Percentiles rank a stretch among this genome's conserved stretches.
These are phyloP conservation scores for Dichotomopilus funicola DNA, from an alignment of 2,329 filamentous ascomycete species.

Conservation along the genomic window DNA sequence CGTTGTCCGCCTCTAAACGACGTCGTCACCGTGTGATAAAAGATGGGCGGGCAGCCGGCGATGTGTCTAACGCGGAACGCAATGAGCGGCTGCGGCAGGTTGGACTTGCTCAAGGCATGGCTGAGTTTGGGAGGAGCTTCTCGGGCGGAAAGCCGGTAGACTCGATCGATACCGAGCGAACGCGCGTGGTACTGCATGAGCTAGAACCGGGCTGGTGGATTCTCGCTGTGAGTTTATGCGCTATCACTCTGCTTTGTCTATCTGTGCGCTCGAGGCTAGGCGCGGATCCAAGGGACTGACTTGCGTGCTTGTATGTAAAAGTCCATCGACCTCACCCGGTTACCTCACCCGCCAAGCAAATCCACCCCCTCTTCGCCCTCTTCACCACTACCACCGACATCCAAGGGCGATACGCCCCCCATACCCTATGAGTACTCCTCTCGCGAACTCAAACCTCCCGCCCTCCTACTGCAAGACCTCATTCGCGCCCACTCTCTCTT, in stretches of 20 bases:
- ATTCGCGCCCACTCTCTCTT: slow-evolving; percentile 77
- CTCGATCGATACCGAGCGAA: slow-evolving; percentile 84
- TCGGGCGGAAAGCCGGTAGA: slow-evolving; percentile 70
- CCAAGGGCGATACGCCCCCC: slow-evolving; percentile 27
- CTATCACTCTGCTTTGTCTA: background rate
- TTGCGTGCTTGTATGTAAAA: slow-evolving; percentile 27
- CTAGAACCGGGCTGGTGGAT: slow-evolving; percentile 94
- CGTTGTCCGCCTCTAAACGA: slow-evolving; percentile 35
- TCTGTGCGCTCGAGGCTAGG: background rate
- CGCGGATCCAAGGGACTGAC: no score
- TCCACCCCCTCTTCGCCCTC: background rate
- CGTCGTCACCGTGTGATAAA: slow-evolving; percentile 34
- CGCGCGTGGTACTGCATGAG: slow-evolving; percentile 77
- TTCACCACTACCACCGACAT: background rate
- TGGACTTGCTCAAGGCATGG: slow-evolving; percentile 93
- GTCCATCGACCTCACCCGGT: slow-evolving; percentile 74
- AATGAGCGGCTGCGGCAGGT: slow-evolving; percentile 90
- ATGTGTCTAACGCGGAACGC: slow-evolving; percentile 55
- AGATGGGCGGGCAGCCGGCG: slow-evolving; percentile 35
- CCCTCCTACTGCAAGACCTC: slow-evolving; percentile 72
- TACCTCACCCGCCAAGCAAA: slow-evolving; percentile 50
- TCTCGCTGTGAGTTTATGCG: slow-evolving; percentile 59
- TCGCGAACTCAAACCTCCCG: slow-evolving; percentile 78
- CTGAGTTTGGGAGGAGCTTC: slow-evolving; percentile 86
- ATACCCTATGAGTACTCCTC: slow-evolving; percentile 69